Conservation (phyloP, 768 basidiomycete genomes). For the Boletus vinaceobasis region DNA sequence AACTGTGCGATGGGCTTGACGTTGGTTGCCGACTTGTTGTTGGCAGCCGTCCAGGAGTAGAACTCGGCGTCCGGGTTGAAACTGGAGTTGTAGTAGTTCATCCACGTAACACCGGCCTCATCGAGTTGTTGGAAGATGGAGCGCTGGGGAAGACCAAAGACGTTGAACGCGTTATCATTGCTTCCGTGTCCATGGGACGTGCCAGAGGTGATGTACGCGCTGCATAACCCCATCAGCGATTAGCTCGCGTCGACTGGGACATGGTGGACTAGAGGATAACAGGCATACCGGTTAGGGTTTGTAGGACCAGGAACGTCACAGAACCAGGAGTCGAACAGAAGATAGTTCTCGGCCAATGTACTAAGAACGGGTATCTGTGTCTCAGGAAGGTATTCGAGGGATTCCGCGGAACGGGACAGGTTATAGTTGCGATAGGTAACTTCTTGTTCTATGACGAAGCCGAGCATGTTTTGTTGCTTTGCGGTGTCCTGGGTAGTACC, state of each 20-base stretch:
- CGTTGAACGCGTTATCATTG: slow-evolving; percentile 12
- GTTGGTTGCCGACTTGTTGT: slow-evolving; percentile 14
- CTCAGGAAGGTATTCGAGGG: slow-evolving; percentile 20
- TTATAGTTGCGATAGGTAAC: slow-evolving; percentile 9
- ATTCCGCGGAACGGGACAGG: slow-evolving; percentile 15
- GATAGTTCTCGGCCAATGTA: slow-evolving; percentile 23
- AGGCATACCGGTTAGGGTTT: slow-evolving; percentile 22
- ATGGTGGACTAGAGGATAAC: not conserved
- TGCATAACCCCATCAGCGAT: not conserved
- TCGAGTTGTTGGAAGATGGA: slow-evolving; percentile 30
- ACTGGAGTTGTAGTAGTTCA: slow-evolving; percentile 27
- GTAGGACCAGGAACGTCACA: slow-evolving; percentile 27
- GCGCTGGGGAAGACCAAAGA: slow-evolving; percentile 24
- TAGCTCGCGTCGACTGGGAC: not conserved
- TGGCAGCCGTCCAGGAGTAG: slow-evolving; percentile 18
- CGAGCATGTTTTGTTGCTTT: slow-evolving; percentile 16
- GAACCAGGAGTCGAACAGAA: slow-evolving; percentile 24
- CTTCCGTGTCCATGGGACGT: slow-evolving; percentile 25
- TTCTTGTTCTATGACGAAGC: slow-evolving; percentile 22
- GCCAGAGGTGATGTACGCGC: slow-evolving; percentile 26
- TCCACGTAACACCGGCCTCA: slow-evolving; percentile 22
- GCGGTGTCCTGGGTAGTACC: not conserved
- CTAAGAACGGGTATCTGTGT: slow-evolving; percentile 23
- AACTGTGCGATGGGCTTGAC: slow-evolving; percentile 17
- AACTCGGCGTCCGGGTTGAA: slow-evolving; percentile 26